Conservation (phyloP, 2,329 filamentous ascomycete genomes). For the Fusarium mundagurra region DNA sequence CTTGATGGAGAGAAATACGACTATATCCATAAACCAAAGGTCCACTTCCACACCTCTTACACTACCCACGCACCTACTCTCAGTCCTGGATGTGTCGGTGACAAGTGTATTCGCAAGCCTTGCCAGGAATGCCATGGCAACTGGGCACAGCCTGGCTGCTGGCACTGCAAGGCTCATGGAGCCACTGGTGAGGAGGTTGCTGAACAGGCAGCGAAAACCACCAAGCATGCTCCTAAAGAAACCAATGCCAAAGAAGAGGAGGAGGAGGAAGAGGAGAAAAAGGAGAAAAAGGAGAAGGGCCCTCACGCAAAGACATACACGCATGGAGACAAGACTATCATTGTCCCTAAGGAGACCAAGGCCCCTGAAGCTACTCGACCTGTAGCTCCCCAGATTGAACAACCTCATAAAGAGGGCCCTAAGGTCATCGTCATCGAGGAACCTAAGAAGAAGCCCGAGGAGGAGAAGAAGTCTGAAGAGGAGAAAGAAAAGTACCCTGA, state of each 20-base stretch:
- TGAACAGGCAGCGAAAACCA: constrained; percentile 14
- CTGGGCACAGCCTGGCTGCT: constrained; percentile 46
- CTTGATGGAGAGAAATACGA: constrained; percentile 18
- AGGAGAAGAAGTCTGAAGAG: background rate
- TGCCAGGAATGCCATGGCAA: constrained; percentile 41
- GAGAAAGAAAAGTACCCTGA: background rate
- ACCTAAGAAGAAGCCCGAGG: background rate
- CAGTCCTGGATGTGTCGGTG: constrained; percentile 31
- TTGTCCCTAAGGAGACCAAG: constrained; percentile 20
- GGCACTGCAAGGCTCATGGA: constrained; percentile 43
- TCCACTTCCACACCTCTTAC: constrained; percentile 19
- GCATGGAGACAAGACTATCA: constrained; percentile 11
- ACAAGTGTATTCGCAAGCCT: constrained; percentile 39
- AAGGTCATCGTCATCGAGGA: background rate
- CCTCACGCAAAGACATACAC: constrained; percentile 22
- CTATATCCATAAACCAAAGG: constrained; percentile 22
- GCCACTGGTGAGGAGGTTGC: constrained; percentile 17
- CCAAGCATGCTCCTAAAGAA: constrained; percentile 1
- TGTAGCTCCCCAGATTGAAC: background rate
- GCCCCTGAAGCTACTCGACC: constrained; percentile 2
- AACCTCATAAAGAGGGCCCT: background rate
- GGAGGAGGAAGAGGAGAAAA: background rate
- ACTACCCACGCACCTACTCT: constrained; percentile 21
- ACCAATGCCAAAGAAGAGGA: constrained; percentile 5
- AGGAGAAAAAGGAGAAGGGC: background rate